Base-by-base conservation (phyloP, 192 early-diverging fungal species). In the Polychytrium aggregatum region DNA sequence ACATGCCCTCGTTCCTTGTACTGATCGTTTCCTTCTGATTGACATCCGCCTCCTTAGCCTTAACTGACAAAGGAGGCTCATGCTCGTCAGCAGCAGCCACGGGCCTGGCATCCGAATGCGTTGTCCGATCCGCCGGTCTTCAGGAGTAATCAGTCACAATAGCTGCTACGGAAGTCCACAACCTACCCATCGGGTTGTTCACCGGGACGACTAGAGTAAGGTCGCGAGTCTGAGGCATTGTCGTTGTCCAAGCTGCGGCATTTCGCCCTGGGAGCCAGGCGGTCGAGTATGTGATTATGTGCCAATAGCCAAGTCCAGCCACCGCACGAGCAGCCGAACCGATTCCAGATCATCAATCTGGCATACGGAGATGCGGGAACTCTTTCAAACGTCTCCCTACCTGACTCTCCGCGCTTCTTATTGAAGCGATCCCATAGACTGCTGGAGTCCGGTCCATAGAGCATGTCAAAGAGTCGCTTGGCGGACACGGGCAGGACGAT, bases 161-260 rank as follows among this genome's bases (percentile, higher is more conserved):
- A n/a, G n/a, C n/a, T n/a, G n/a, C n/a, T n/a, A n/a, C n/a, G n/a
- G n/a, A n/a, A n/a, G n/a, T n/a, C n/a, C 14, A 26, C 18, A 18
- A 34, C 46, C 41, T 57, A 79, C 76, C 65, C 72, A 85, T 79
- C 9, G 84, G 78, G 44, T 83, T 80, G 37, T 74, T 83, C 24
- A 86, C 70, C 0, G 79, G 74, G 76, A 86, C 82, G 21, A 68
- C 70, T 43, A 69, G 83, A 22, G 70, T 79, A 1, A 81, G 46
- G 3, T 59, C 60, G 31, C 82, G 63, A 11, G 36, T 45, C 7
- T 43, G 2, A 50, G 46, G 24, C 46, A 40, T n/a, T n/a, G n/a
- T n/a, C n/a, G n/a, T n/a, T n/a, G n/a, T n/a, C n/a, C n/a, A n/a
- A n/a, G n/a, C n/a, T n/a, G n/a, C n/a, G n/a, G n/a, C n/a, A n/a